Percentiles rank a stretch among this genome's conserved stretches.
Conservation (phyloP, 495 filamentous ascomycete genomes). For the Margaritispora aquatica region DNA sequence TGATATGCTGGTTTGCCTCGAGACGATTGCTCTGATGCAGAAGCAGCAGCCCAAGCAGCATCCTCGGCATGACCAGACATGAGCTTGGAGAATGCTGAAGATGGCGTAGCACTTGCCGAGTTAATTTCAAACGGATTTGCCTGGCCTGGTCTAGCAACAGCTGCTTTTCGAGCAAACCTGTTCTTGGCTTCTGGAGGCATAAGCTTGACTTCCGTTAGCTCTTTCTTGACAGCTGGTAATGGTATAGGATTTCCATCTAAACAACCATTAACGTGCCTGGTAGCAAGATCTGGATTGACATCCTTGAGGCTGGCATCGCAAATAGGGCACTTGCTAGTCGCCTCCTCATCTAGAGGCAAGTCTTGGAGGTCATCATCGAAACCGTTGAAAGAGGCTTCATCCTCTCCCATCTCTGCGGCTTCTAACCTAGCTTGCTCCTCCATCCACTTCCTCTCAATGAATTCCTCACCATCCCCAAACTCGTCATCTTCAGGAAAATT, state of each 20-base stretch:
- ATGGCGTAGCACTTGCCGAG: conserved; percentile 22
- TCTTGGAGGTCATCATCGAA: conserved; percentile 7
- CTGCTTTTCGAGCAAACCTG: conserved; percentile 55
- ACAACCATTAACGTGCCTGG: conserved; percentile 87
- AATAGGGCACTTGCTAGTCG: conserved; percentile 60
- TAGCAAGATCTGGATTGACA: conserved; percentile 48
- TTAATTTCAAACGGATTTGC: conserved; percentile 61
- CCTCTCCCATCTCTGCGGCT: conserved; percentile 25
- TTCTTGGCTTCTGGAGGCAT: conserved; percentile 32
- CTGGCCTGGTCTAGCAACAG: conserved; percentile 69
- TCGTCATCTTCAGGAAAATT: conserved; percentile 38
- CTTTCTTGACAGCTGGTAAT: conserved; percentile 28
- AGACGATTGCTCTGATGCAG: conserved; percentile 68
- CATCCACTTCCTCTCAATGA: conserved; percentile 24
- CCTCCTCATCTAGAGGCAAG: conserved; percentile 13
- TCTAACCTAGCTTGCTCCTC: conserved; percentile 23
- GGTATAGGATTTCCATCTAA: conserved; percentile 71
- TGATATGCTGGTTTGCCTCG: conserved; percentile 86
- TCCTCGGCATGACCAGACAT: conserved; percentile 91
- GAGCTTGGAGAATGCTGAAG: conserved; percentile 81
- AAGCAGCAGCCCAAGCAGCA: conserved; percentile 80
- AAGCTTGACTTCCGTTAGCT: conserved; percentile 22
- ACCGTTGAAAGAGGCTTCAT: conserved; percentile 33
- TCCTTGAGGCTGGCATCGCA: conserved; percentile 59
- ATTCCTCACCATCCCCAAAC: conserved; percentile 23